These are phyloP conservation scores for Fallopia convolvulus DNA, from an alignment of 148 eudicot species.

Conservation along the genomic window DNA sequence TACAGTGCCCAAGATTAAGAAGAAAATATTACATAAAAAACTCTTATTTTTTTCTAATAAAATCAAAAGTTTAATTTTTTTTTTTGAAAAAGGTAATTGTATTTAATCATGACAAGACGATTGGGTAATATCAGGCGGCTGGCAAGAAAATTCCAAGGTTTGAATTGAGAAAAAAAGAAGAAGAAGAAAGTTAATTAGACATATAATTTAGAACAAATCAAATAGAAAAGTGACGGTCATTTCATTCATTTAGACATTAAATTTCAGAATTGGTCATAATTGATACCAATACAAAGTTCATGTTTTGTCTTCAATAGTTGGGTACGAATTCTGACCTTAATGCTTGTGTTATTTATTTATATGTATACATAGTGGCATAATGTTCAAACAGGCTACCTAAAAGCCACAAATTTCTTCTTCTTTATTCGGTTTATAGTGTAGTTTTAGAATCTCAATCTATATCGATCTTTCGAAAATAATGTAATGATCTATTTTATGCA, in stretches of 20 bases:
- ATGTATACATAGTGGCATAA: neutral
- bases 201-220: neutral
- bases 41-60: too few relatives aligned
- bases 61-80: too few relatives aligned
- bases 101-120: neutral
- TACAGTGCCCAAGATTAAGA: too few relatives aligned
- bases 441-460: too few relatives aligned
- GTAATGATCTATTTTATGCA: too few relatives aligned
- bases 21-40: too few relatives aligned
- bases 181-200: too few relatives aligned
- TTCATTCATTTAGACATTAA: neutral
- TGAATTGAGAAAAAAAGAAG: too few relatives aligned
- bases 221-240: neutral
- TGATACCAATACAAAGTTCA: neutral
- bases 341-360: neutral
- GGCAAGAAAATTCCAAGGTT: neutral
- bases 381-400: neutral
- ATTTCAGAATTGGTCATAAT: neutral
- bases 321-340: neutral
- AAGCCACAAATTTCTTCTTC: neutral
- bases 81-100: too few relatives aligned
- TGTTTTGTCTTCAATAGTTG: neutral
- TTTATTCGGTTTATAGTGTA: neutral
- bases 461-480: too few relatives aligned
- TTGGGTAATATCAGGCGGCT: neutral